Conservation (phyloP, 352 stramenopile genomes). For the Pseudoperonospora humuli region DNA sequence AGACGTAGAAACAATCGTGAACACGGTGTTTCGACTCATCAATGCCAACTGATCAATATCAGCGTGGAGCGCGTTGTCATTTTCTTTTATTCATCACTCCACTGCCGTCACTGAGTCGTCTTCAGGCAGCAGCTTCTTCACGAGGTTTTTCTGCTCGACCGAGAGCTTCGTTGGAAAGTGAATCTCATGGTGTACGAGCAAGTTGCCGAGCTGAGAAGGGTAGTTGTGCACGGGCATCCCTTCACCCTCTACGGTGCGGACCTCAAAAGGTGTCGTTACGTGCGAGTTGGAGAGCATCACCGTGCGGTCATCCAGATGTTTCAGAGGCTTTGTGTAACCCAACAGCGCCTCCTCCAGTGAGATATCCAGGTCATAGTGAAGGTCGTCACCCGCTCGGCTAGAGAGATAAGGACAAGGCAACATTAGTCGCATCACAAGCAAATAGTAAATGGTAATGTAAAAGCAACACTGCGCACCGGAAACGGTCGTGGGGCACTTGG, state of each 20-base stretch:
- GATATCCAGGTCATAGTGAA: conserved; percentile 93
- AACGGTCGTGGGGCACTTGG: conserved; percentile 83
- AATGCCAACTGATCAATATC: no score
- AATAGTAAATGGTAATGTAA: neutral
- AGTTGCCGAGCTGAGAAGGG: conserved; percentile 84
- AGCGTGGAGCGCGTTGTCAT: neutral
- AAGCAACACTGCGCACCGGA: conserved; percentile 38
- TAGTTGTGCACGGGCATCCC: conserved; percentile 94
- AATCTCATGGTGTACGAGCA: conserved; percentile 94
- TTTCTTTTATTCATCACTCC: conserved; percentile 11
- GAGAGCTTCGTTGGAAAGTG: conserved; percentile 89
- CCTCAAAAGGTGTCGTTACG: conserved; percentile 91
- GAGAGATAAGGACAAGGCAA: neutral
- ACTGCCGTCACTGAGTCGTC: conserved; percentile 13
- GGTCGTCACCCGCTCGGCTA: conserved; percentile 88
- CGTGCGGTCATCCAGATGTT: conserved; percentile 90
- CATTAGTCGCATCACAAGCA: conserved; percentile 1
- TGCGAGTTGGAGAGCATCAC: conserved; percentile 80
- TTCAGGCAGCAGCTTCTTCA: conserved; percentile 41
- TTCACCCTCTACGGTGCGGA: conserved; percentile 87
- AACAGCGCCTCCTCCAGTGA: conserved; percentile 94
- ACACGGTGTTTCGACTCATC: no score
- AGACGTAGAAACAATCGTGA: no score
- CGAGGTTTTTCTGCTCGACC: conserved; percentile 77
- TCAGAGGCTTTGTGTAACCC: conserved; percentile 90